Base-by-base conservation (phyloP, 257 asterid species). In the Nicotiana attenuata region DNA sequence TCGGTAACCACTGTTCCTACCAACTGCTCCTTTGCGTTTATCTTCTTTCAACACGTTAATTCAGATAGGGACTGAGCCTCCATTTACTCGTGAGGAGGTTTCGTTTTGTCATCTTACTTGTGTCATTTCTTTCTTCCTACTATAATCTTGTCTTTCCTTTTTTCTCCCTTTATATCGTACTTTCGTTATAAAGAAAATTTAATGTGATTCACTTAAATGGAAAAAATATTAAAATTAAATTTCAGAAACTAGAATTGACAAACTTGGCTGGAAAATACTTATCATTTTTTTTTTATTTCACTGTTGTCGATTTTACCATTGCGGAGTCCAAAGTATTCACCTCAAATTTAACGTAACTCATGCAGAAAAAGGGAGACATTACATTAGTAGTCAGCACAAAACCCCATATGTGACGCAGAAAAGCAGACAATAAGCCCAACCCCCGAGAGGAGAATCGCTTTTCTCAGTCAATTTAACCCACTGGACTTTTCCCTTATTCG, bases 351-450 rank as follows among this genome's bases (percentile, higher is more conserved):
- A 47, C 24, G 41, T 5, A 0, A 13, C 16, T 45, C 75, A 41
- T 75, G 65, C 38, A 75, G 50, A 29, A 59, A 17, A 24, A 29
- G 61, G 41, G 41, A 7, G 63, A 47, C 24, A 73, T 0, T 24
- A 15, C 38, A 71, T 31, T 71, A 41, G 59, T 47, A 73, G 26
- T 73, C 50, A 41, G 79, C 79, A 75, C 73, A 57, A n/a, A 47
- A 31, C 53, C 35, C 31, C 57, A 75, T 50, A 47, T 15, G 0
- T 71, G 59, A 28, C 10, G 11, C 6, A 89, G 80, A 82, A 81
- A 83, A 81, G 84, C 78, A 76, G 87, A 87, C 90, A 86, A 84
- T 69, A 24, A 65, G 86, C 96, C 82, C 97, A 85, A 71, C 87
- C 65, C 85, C 84, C 93, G 57, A 89, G 67, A 69, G 61, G 61